Evolutionary conservation across 1,284 basidiomycete genomes (phyloP), one percentile per base, ranked within the genome.

Genomic region (Irpex rosettiformis): DNA sequence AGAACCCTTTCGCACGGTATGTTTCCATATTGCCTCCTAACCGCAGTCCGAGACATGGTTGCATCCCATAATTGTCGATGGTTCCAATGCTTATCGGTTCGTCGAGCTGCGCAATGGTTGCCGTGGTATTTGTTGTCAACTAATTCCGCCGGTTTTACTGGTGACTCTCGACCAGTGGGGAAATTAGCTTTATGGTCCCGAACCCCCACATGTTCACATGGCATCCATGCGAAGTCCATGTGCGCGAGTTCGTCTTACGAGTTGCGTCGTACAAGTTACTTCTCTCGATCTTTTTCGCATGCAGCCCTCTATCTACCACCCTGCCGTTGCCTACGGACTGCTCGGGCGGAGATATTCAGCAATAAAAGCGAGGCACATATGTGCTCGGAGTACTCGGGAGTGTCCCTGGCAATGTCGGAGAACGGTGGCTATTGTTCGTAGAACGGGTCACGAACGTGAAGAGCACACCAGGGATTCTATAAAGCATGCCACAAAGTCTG

Each of bases 381-480:
- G 33, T 16, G 33, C 28, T 54, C 45, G 45, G 54, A 40, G 33
- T 56, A 45, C 52, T 60, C 55, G 58, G 55, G 54, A 54, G 43
- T 42, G 49, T 30, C 49, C 55, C 5, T 51, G 48, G 48, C 48
- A 59, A 62, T 62, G 56, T 62, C 61, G 58, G 58, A 62, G 59
- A 60, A 52, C 55, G 21, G 30, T 47, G 47, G 57, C 47, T 48
- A 52, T 56, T 59, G 60, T 59, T 40, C 52, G 16, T 29, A 29
- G 52, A 37, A 21, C 54, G 30, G 30, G 2, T 18, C 53, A 48
- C 10, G 28, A 37, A 59, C 18, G 47, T 24, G 30, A 27, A n/a
- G 43, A 18, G 21, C 33, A 16, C 7, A 37, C 6, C 16, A n/a
- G 7, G 6, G 7, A 7, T 37, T 47, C 10, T 51, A 51, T 51